Evolutionary conservation across 2,329 filamentous ascomycete species (phyloP).

Genomic region (Grosmannia penicillata): DNA sequence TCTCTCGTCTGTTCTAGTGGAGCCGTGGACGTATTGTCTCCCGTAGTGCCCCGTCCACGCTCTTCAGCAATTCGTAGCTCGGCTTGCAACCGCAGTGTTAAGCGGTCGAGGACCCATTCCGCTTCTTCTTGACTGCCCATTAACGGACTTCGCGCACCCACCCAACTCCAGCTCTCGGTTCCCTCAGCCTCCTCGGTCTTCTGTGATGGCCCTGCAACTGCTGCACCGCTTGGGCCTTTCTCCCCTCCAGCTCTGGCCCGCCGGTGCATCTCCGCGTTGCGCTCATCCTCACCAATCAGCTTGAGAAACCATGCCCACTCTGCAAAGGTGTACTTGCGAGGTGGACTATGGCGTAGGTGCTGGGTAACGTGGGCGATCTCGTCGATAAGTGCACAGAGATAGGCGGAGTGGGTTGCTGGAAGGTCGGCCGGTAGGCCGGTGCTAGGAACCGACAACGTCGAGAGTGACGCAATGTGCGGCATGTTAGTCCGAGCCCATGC

Average conservation of each 20-base stretch:
- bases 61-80: conserved; percentile 24
- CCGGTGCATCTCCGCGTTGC: conserved; percentile 32
- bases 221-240: background rate
- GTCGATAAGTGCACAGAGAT: conserved; percentile 52
- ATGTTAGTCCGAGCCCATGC: no score
- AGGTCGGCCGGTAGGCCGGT: conserved; percentile 19
- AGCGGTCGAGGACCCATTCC: conserved; percentile 56
- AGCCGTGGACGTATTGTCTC: background rate
- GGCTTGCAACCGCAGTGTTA: conserved; percentile 40
- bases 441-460: conserved; percentile 17
- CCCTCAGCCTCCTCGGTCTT: background rate
- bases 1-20: no score
- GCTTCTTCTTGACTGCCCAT: conserved; percentile 55
- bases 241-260: conserved; percentile 14
- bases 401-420: conserved; percentile 30
- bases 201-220: background rate
- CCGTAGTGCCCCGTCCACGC: conserved; percentile 9
- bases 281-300: conserved; percentile 56
- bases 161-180: conserved; percentile 49
- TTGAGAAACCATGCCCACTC: conserved; percentile 78
- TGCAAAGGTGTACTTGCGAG: conserved; percentile 59
- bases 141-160: conserved; percentile 52
- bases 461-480: no score
- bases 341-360: conserved; percentile 42
- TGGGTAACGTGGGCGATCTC: conserved; percentile 54